Conservation (phyloP, 1,139 yeast genomes). For the Meyerozyma sp. region DNA sequence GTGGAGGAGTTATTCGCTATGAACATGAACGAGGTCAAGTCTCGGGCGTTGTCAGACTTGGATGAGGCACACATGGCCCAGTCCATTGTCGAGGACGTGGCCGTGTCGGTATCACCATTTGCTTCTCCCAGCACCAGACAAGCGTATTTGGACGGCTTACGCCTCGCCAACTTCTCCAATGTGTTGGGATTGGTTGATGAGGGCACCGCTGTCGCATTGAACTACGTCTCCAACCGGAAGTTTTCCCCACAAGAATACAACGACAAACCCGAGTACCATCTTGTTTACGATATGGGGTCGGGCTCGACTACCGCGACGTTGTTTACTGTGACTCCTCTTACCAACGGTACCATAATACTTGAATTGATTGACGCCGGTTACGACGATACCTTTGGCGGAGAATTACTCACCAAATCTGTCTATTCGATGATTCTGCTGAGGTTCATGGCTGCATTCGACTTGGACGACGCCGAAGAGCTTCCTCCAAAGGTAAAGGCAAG, state of each 20-base stretch:
- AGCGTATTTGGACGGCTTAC: slow-evolving; percentile 69
- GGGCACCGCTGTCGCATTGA: slow-evolving; percentile 85
- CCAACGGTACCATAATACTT: slow-evolving; percentile 36
- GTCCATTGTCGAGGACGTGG: slow-evolving; percentile 53
- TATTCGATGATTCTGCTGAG: slow-evolving; percentile 55
- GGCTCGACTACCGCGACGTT: slow-evolving; percentile 86
- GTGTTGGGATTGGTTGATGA: slow-evolving; percentile 75
- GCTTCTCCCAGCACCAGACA: slow-evolving; percentile 61
- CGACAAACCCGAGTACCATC: slow-evolving; percentile 48
- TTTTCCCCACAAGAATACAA: slow-evolving; percentile 31
- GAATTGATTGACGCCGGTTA: slow-evolving; percentile 71
- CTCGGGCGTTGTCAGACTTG: slow-evolving; percentile 52
- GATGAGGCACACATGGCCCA: slow-evolving; percentile 26
- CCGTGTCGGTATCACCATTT: slow-evolving; percentile 73
- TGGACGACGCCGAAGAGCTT: slow-evolving; percentile 26
- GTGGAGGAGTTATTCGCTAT: slow-evolving; percentile 81
- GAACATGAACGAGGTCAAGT: slow-evolving; percentile 63
- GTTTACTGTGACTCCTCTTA: slow-evolving; percentile 53
- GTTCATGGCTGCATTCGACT: slow-evolving; percentile 41
- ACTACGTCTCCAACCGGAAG: slow-evolving; percentile 54
- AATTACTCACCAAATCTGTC: slow-evolving; percentile 59
- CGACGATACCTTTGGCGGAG: slow-evolving; percentile 70
- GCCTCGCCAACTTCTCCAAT: slow-evolving; percentile 58
- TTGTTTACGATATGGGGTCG: slow-evolving; percentile 89
- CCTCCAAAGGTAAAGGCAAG: slow-evolving; percentile 61